These are phyloP conservation scores for Trichoderma koningiopsis DNA, from an alignment of 2,329 filamentous ascomycete species.

Conservation along the genomic window DNA sequence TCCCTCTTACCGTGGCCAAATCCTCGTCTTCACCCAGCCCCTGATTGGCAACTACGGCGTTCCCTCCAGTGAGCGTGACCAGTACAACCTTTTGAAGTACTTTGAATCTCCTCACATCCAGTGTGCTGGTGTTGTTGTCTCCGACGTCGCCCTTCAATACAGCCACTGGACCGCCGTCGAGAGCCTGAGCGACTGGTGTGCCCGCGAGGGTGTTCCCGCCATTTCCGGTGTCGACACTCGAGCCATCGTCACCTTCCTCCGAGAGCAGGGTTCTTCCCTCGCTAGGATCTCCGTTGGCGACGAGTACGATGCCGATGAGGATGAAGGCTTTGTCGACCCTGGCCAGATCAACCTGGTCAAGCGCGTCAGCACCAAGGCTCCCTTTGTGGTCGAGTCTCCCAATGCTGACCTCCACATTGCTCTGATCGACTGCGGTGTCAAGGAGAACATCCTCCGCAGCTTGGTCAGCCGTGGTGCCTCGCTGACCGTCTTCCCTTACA, in stretches of 20 bases:
- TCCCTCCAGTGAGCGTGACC: constrained; percentile 79
- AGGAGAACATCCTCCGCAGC: constrained; percentile 98
- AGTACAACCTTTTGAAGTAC: constrained; percentile 91
- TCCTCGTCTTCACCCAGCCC: constrained; percentile 96
- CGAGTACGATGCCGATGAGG: constrained; percentile 97
- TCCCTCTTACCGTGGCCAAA: constrained; percentile 88
- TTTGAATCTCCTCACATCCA: constrained; percentile 98
- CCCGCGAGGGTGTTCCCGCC: constrained; percentile 90
- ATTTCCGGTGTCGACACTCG: constrained; percentile 97
- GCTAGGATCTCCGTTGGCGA: constrained; percentile 94
- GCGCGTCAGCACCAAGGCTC: constrained; percentile 95
- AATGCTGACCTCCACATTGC: constrained; percentile 87
- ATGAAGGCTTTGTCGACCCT: constrained; percentile 93
- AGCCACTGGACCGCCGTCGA: constrained; percentile 99
- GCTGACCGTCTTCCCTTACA: constrained; percentile 91
- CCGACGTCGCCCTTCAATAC: constrained; percentile 90
- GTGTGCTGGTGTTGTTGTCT: constrained; percentile 92
- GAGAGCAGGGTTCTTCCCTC: constrained; percentile 94
- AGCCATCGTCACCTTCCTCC: constrained; percentile 91
- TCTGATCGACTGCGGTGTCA: constrained; percentile 96
- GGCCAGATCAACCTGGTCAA: constrained; percentile 96
- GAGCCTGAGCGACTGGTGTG: constrained; percentile 90
- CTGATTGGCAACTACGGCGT: constrained; percentile 99
- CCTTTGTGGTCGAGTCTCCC: constrained; percentile 88
- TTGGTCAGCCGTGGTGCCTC: constrained; percentile 89